These are phyloP conservation scores for Telfairia occidentalis DNA, from an alignment of 331 rosid genomes.

Conservation along the genomic window DNA sequence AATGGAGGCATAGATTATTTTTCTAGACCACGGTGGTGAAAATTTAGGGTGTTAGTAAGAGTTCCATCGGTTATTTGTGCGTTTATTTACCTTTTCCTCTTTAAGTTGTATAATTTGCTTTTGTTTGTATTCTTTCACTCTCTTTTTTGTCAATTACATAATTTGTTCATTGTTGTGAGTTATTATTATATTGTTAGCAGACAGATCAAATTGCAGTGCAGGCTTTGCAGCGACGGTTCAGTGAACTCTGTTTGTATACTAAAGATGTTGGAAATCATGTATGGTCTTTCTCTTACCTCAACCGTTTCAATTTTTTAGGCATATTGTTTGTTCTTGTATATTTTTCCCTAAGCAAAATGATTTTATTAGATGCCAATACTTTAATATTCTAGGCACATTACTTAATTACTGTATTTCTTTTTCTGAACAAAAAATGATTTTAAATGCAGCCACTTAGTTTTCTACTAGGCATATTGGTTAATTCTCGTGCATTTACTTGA, in stretches of 20 bases:
- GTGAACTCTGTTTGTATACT: neutral
- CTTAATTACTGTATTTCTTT: no score
- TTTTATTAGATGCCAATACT: neutral
- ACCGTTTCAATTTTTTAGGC: neutral
- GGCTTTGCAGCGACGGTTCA: conserved; percentile 10
- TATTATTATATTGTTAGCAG: neutral
- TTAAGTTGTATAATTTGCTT: conserved; percentile 11
- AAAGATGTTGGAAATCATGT: neutral
- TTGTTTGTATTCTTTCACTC: neutral
- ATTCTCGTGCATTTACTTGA: neutral
- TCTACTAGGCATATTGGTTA: neutral
- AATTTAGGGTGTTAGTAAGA: conserved; percentile 23
- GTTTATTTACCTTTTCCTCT: conserved; percentile 19
- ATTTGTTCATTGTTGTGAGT: conserved; percentile 10
- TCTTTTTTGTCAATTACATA: conserved; percentile 22
- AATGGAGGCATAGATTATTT: conserved; percentile 15
- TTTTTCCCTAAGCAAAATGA: neutral
- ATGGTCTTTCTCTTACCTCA: neutral
- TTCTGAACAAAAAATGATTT: no score
- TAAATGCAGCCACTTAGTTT: no score
- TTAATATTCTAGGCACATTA: neutral
- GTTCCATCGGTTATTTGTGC: conserved; percentile 23
- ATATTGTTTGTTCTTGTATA: neutral
- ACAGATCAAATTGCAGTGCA: conserved; percentile 9
- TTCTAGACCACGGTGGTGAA: conserved; percentile 21